phyloP scores from a whole-genome alignment of 2,329 filamentous ascomycete genomes.

The Amphichorda felina region DNA sequence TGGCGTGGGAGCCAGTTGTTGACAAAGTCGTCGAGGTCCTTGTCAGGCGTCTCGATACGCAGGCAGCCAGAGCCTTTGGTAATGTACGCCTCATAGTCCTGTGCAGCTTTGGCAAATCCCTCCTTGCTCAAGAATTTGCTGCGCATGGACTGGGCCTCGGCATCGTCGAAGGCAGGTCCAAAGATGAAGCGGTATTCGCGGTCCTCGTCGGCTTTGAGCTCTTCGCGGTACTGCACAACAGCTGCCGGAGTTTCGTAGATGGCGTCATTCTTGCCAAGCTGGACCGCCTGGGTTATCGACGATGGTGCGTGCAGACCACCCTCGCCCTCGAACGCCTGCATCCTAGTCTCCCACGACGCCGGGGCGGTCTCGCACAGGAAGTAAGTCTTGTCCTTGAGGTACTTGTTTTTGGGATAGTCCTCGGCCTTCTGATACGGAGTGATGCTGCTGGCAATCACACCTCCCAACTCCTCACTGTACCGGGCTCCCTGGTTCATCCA shows the following conservation, averaged over 20 bases:
- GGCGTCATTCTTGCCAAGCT: conserved; percentile 33
- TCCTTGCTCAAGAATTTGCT: conserved; percentile 34
- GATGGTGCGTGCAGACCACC: conserved; percentile 44
- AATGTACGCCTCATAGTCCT: conserved; percentile 38
- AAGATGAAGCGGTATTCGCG: conserved; percentile 41
- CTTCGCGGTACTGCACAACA: conserved; percentile 36
- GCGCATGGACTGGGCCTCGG: conserved; percentile 32
- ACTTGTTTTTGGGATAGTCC: conserved; percentile 46
- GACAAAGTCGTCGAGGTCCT: conserved; percentile 42
- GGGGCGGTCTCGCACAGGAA: conserved; percentile 40
- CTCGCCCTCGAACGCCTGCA: conserved; percentile 42
- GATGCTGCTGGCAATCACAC: conserved; percentile 37
- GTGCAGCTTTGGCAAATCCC: conserved; percentile 30
- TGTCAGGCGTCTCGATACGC: conserved; percentile 39
- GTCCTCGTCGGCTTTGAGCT: conserved; percentile 24
- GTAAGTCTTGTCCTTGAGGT: conserved; percentile 44
- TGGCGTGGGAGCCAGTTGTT: conserved; percentile 48
- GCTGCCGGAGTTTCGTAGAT: conserved; percentile 43
- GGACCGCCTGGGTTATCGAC: conserved; percentile 19
- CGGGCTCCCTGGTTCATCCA: conserved; percentile 50
- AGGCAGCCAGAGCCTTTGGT: conserved; percentile 36
- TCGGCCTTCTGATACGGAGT: conserved; percentile 45
- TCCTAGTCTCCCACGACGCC: conserved; percentile 38
- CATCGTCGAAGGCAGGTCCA: conserved; percentile 39
- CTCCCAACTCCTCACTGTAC: conserved; percentile 33